These are phyloP conservation scores for Microcyclospora pomicola DNA, from an alignment of 2,329 filamentous ascomycete genomes.

Conservation along the genomic window DNA sequence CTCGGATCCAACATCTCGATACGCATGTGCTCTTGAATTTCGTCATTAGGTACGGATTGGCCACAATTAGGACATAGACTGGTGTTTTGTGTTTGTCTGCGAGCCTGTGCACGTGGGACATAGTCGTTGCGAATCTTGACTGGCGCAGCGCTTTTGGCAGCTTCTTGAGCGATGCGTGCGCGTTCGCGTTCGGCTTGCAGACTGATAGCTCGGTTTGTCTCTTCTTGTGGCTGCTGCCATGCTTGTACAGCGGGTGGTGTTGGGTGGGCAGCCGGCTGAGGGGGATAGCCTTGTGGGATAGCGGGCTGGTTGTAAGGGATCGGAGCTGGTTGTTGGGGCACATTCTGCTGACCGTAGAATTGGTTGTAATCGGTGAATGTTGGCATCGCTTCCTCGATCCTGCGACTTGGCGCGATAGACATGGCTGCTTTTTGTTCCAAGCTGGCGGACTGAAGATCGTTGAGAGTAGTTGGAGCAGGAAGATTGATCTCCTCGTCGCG, in stretches of 20 bases:
- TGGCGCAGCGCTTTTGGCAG: slow-evolving; percentile 54
- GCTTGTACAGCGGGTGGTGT: slow-evolving; percentile 14
- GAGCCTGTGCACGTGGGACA: slow-evolving; percentile 67
- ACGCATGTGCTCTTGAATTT: slow-evolving; percentile 84
- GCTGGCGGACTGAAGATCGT: slow-evolving; percentile 85
- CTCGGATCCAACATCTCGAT: slow-evolving; percentile 87
- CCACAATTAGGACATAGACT: slow-evolving; percentile 87
- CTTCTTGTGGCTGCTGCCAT: slow-evolving; percentile 24
- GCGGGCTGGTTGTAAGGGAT: slow-evolving; percentile 11
- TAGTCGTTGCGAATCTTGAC: slow-evolving; percentile 94
- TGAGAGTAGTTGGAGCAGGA: slow-evolving; percentile 75
- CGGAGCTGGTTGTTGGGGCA: slow-evolving; percentile 12
- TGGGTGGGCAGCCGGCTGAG: slow-evolving; percentile 12
- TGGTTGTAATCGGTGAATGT: slow-evolving; percentile 46
- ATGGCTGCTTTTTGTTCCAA: slow-evolving; percentile 89
- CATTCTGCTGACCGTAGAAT: slow-evolving; percentile 16
- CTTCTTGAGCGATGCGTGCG: slow-evolving; percentile 61
- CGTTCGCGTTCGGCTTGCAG: slow-evolving; percentile 36
- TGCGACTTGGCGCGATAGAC: slow-evolving; percentile 65
- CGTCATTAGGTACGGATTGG: slow-evolving; percentile 72
- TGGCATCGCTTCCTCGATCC: slow-evolving; percentile 92
- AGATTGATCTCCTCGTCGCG: slow-evolving; percentile 75
- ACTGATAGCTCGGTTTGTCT: slow-evolving; percentile 19
- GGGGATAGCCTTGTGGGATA: slow-evolving; percentile 11
- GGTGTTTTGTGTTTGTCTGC: slow-evolving; percentile 40